phyloP scores from a whole-genome alignment of 2,329 filamentous ascomycete species.

The Stachybotrys chartarum region DNA sequence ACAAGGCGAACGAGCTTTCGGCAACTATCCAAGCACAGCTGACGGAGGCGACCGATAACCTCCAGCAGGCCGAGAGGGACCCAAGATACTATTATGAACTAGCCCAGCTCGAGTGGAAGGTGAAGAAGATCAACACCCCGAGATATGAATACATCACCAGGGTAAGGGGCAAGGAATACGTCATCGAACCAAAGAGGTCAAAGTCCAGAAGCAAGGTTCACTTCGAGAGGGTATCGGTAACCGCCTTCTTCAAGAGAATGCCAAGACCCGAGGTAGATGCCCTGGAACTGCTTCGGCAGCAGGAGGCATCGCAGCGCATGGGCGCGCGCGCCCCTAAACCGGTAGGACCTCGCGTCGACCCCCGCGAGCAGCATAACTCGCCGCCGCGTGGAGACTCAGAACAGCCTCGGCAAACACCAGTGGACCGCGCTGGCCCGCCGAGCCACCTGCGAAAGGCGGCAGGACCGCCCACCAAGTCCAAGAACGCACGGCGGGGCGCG shows the following conservation, averaged over 20 bases:
- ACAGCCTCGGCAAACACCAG: too few relatives aligned
- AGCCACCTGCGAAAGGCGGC: slow-evolving; percentile 11
- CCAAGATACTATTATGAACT: slow-evolving; percentile 31
- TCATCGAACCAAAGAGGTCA: slow-evolving; percentile 7
- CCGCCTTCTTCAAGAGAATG: not conserved
- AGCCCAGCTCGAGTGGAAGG: slow-evolving; percentile 35
- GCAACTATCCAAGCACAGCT: slow-evolving; percentile 33
- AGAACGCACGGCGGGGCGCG: slow-evolving; percentile 19
- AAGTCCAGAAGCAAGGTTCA: slow-evolving; percentile 18
- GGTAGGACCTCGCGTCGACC: too few relatives aligned
- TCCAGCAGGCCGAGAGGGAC: slow-evolving; percentile 28
- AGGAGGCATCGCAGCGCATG: not conserved
- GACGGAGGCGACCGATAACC: slow-evolving; percentile 25
- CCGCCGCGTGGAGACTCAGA: too few relatives aligned
- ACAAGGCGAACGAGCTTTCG: slow-evolving; percentile 31
- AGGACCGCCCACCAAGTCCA: slow-evolving; percentile 25
- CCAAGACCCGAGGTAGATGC: not conserved
- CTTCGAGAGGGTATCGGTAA: slow-evolving; percentile 19
- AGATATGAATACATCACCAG: slow-evolving; percentile 6
- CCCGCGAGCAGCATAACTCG: too few relatives aligned
- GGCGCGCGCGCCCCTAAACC: too few relatives aligned
- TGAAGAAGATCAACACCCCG: slow-evolving; percentile 9
- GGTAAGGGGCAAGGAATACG: slow-evolving; percentile 7
- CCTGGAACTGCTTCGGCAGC: not conserved
- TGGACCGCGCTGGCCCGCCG: too few relatives aligned